A percentile compares a stretch with the other conserved stretches of the same genome.
Conservation (phyloP, 2,329 filamentous ascomycete species). For the Clonostachys sp. region DNA sequence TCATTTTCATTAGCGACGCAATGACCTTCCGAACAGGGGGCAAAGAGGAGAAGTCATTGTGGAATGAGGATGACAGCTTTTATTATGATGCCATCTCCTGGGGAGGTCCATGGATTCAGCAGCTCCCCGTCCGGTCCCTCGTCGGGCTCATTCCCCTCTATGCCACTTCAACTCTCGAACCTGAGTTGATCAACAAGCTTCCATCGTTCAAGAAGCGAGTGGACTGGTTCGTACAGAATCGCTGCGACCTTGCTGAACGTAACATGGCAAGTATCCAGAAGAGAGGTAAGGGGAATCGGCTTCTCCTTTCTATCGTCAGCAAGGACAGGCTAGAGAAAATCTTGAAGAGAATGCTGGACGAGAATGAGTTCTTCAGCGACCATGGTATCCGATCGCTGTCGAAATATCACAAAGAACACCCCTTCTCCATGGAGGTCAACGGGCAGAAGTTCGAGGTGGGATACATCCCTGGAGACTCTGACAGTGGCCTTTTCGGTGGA, state of each 20-base stretch:
- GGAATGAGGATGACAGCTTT: conserved; percentile 96
- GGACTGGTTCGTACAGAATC: conserved; percentile 90
- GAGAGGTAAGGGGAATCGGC: conserved; percentile 83
- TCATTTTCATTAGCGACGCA: conserved; percentile 95
- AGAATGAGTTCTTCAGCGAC: conserved; percentile 86
- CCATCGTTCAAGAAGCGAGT: conserved; percentile 90
- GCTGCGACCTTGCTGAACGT: conserved; percentile 79
- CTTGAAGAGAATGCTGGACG: conserved; percentile 85
- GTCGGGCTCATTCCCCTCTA: conserved; percentile 93
- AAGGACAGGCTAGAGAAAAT: conserved; percentile 90
- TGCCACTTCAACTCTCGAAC: conserved; percentile 86
- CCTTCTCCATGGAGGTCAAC: conserved; percentile 94
- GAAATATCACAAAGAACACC: conserved; percentile 84
- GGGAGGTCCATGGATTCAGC: conserved; percentile 89
- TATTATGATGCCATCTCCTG: conserved; percentile 98
- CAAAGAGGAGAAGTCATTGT: conserved; percentile 76
- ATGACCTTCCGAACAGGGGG: conserved; percentile 78
- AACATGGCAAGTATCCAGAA: conserved; percentile 93
- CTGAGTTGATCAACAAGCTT: conserved; percentile 86
- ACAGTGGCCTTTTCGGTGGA: conserved; percentile 90
- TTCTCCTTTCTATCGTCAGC: conserved; percentile 85
- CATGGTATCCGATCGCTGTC: conserved; percentile 90
- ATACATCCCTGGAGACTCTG: conserved; percentile 93
- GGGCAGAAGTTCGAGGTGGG: conserved; percentile 82
- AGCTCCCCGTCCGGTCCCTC: conserved; percentile 85